Evolutionary conservation across 2,329 filamentous ascomycete species (phyloP), one percentile per base, ranked within the genome.

Genomic region (Exophiala spinifera): DNA sequence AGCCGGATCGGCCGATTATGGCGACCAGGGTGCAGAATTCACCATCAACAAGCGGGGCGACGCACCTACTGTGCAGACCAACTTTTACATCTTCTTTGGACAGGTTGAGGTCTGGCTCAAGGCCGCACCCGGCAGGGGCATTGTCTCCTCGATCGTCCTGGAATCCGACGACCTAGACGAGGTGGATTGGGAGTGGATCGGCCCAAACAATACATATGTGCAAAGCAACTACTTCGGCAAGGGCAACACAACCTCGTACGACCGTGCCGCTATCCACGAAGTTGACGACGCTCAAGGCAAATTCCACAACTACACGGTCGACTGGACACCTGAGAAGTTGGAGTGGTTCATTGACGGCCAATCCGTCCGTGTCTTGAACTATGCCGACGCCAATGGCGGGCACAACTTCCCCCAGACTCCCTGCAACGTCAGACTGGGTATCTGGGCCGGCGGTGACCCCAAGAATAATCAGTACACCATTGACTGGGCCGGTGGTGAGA

Each of bases 351-450:
- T 95, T 59, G 88, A 88, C 67, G 88, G 86, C 53, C 82, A 78
- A 13, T 84, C 87, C 4, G 83, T 96, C 46, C 86, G 94, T 55
- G 87, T 88, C 10, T 79, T 96, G 55, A 84, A 80, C 44, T 81
- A 83, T 37, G 77, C 74, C 46, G 84, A 88, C 49, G 88, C 91
- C 56, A 81, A 86, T 57, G 68, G 77, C 51, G 79, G 78, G 36
- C 66, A 68, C 59, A 88, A 95, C 72, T 99, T 95, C 68, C 94
- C 94, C 6, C 94, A 99, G 74, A 91, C 91, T 1, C 94, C 94
- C 3, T 96, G 96, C 90, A 87, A 91, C 73, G 76, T 97, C 74
- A 95, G 92, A 73, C 85, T 97, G 64, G 94, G 94, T 57, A 78
- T 87, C 53, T 99, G 94, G 94, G 85, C 89, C 49, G 94, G 91